Evolutionary conservation across 805 yeast species (phyloP).

Genomic region (Candida bentonensis): DNA sequence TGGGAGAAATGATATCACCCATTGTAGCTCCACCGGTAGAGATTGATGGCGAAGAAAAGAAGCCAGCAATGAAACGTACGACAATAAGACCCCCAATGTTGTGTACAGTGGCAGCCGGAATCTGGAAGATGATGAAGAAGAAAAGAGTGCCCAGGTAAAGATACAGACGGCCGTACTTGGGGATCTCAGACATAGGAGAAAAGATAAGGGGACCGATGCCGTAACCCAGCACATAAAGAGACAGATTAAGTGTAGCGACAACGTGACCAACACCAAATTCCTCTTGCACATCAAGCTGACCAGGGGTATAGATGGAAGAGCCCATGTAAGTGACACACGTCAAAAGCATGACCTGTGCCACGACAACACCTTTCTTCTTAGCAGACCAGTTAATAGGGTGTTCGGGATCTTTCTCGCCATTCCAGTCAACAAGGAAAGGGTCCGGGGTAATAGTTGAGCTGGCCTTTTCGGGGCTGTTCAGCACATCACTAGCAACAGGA

Average conservation of each 20-base stretch:
- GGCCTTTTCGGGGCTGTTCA: not conserved
- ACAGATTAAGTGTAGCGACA: conserved; percentile 36
- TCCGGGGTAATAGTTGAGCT: not conserved
- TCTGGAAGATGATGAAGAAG: conserved; percentile 30
- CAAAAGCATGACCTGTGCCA: conserved; percentile 29
- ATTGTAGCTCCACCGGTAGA: conserved; percentile 47
- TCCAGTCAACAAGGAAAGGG: not conserved
- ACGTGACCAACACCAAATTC: conserved; percentile 33
- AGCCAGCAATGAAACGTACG: conserved; percentile 40
- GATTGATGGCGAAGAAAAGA: conserved; percentile 41
- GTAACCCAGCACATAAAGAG: conserved; percentile 45
- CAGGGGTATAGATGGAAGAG: conserved; percentile 42
- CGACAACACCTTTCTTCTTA: conserved; percentile 24
- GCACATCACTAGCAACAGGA: not conserved
- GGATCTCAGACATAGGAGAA: conserved; percentile 45
- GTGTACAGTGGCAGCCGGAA: conserved; percentile 26
- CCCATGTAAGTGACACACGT: conserved; percentile 42
- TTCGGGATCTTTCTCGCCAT: conserved; percentile 3
- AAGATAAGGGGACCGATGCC: conserved; percentile 47
- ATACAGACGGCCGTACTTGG: conserved; percentile 36
- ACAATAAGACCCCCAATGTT: conserved; percentile 24
- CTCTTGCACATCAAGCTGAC: conserved; percentile 28
- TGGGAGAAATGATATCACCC: conserved; percentile 32
- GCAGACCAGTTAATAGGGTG: conserved; percentile 45
- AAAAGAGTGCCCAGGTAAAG: conserved; percentile 37